A percentile compares a stretch with the other conserved stretches of the same genome.
These are phyloP conservation scores for Akebia trifoliata DNA, from an alignment of 164 flowering plant species.

Conservation along the genomic window DNA sequence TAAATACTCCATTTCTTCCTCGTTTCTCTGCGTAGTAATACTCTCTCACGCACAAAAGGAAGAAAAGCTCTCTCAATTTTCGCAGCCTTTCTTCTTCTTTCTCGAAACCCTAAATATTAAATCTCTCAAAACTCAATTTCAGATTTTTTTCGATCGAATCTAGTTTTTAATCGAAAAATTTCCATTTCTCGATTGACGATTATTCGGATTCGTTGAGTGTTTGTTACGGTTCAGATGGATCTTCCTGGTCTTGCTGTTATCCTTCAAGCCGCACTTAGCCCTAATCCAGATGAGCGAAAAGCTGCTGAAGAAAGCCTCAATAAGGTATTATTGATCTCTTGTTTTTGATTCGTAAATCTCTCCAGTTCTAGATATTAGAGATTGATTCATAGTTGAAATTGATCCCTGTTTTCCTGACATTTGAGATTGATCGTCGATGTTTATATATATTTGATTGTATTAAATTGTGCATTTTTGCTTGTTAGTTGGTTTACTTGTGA, in stretches of 20 bases:
- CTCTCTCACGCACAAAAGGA: too few relatives aligned
- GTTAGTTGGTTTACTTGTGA: too few relatives aligned
- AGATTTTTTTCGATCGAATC: neutral
- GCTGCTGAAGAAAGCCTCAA: slow-evolving; percentile 89
- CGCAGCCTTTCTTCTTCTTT: too few relatives aligned
- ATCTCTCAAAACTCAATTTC: neutral
- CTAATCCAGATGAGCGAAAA: slow-evolving; percentile 78
- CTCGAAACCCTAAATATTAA: slow-evolving; percentile 4
- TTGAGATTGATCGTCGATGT: too few relatives aligned
- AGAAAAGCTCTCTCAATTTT: too few relatives aligned
- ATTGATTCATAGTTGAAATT: neutral
- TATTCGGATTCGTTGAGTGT: neutral
- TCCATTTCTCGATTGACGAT: neutral
- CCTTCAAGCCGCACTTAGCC: slow-evolving; percentile 89
- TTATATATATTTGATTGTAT: too few relatives aligned
- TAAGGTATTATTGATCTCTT: slow-evolving; percentile 48
- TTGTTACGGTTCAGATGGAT: slow-evolving; percentile 50
- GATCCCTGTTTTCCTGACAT: neutral
- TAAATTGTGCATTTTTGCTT: too few relatives aligned
- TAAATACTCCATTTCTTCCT: too few relatives aligned
- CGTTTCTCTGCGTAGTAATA: too few relatives aligned
- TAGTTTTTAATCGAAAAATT: too few relatives aligned
- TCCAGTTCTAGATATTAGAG: neutral
- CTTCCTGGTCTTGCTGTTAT: slow-evolving; percentile 65
- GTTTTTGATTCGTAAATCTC: neutral